Evolutionary conservation across 495 filamentous ascomycete genomes (phyloP), one percentile per base, ranked within the genome.

Genomic region (Aspergillus kassunensis): DNA sequence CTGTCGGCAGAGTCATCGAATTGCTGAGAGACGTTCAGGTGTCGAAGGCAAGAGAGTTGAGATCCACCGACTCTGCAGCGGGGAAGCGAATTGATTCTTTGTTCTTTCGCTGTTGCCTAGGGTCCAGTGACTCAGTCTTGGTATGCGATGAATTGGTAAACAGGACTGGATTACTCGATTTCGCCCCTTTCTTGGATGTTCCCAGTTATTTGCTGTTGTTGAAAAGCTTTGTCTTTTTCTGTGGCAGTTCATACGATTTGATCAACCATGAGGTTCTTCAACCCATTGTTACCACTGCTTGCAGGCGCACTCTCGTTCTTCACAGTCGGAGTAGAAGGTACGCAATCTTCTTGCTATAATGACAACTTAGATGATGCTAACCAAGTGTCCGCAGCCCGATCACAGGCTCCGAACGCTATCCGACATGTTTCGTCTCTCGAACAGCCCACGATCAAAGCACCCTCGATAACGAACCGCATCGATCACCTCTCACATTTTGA

Each of bases 401-500:
- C 92, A 2, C 75, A 81, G 53, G 80, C 82, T 43, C 79, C 91
- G 51, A 85, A 85, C 57, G 88, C 91, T 9, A 77, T 98, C 43
- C 82, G 75, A 53, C 85, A 86, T 63, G 69, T 95, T 24, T 84
- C 84, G 1, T 73, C 81, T 39, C 71, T 97, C 49, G 87, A 92
- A 27, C 82, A 90, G 64, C 77, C 88, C 6, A 70, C 77, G 36
- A 88, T 98, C 33, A 80, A 86, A 54, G 95, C 91, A 1, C 84
- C 86, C 10, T 86, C 86, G 23, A 82, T 6, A 33, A 46, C 44
- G 11, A 24, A 90, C 59, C 80, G 86, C 51, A 81, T 96, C 25
- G 84, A 91, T 63, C 83, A 89, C 18, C 75, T 86, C 36, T 86
- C 89, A 11, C 73, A 82, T 16, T 97, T 97, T 67, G 87, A 93